Base-by-base conservation (phyloP, 2,329 filamentous ascomycete species). In the Microcera coccophila region DNA sequence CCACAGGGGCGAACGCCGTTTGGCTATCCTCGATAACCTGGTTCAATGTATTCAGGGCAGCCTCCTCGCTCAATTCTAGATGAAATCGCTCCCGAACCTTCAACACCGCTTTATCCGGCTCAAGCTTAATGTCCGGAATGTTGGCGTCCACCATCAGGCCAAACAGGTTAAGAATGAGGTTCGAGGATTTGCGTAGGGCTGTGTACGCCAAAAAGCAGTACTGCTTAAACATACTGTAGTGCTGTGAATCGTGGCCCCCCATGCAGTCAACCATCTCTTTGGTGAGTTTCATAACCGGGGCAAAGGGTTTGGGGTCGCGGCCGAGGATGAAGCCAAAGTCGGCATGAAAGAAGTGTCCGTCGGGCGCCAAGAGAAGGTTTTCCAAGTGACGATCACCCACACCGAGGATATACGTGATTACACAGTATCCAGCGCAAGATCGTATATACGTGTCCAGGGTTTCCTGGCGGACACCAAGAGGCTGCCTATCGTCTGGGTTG, bases 201-300 rank as follows among this genome's bases (percentile, higher is more conserved):
- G 87, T 88, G 67, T 95, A 98, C 0, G 93, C 89, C 3, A 95
- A 86, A 67, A 95, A 96, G 64, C 90, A 95, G 66, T 97, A 95
- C 58, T 94, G 87, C 62, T 93, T 93, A 69, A 98, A 98, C 40
- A 85, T 80, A 33, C 84, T 75, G 65, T 95, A 98, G 49, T 94
- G 84, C 17, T 87, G 80, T 3, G 86, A 89, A 24, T 78, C 76
- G 7, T 83, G 77, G 11, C 93, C 93, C 31, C 94, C 94, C 89
- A 98, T 96, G 49, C 90, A 93, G 59, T 98, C 93, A 3, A 97
- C 88, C 93, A 98, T 98, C 62, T 98, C 91, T 56, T 90, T 91
- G 61, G 86, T 91, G 8, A 98, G 80, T 66, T 98, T 98, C 84
- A 98, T 95, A 39, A 91, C 82, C 0, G 93, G 93, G 0, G 93